Evolutionary conservation across 768 basidiomycete genomes (phyloP), one percentile per base, ranked within the genome.

Genomic region (Leccinum imitatum): DNA sequence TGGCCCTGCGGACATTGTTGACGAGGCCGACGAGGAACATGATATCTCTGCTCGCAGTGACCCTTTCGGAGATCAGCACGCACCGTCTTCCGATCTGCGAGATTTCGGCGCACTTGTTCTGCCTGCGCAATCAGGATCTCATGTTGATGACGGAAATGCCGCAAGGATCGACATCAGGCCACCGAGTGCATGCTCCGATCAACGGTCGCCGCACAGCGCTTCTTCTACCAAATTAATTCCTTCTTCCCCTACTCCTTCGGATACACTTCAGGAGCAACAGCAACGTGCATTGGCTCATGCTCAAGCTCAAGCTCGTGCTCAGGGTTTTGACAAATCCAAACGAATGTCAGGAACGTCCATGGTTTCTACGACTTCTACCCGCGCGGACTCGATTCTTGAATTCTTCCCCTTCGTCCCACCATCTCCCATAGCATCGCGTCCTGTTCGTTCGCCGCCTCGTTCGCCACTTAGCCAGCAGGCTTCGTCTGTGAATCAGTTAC

Each of bases 341-440:
- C 78, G 85, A 56, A 79, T 84, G 62, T 87, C 90, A 6, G 83
- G 81, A 58, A 84, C 85, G 6, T 91, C 89, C 31, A 82, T 84
- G 52, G 73, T 87, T 58, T 88, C 87, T 33, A 84, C 84, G 13
- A 77, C 87, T 14, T 89, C 89, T 10, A 87, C 87, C 3, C 82
- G 83, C 53, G 89, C 90, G 27, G 91, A 93, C 69, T 93, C 91
- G 3, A 91, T 93, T 64, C 80, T 93, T 27, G 91, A 92, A 73
- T 87, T 85, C 14, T 94, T 94, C 80, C 90, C 90, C 37, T 93
- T 94, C 70, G 91, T 94, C 9, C 92, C 92, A 23, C 92, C 92
- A 1, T 92, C 91, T 8, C 92, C 92, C 6, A 92, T 93, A 60
- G 91, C 90, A n/a, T 85, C 90, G 64, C 80, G 87, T 56, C 91